phyloP scores from a whole-genome alignment of 2,329 filamentous ascomycete species.

The Ceratocystiopsis minuta region DNA sequence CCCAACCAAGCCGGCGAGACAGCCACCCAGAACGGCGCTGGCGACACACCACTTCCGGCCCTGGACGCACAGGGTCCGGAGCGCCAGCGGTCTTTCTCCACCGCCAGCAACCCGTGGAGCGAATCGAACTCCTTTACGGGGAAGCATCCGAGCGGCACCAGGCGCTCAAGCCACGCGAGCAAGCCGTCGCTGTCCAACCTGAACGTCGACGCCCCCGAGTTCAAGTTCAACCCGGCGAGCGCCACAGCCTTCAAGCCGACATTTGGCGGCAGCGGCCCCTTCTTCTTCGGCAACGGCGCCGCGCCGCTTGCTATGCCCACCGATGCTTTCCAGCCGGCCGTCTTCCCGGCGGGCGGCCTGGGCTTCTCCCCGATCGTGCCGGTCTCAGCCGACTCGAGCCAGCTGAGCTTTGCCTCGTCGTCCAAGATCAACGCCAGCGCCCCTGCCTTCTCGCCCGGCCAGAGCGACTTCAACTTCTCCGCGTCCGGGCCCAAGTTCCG shows the following conservation, averaged over 20 bases:
- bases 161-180: slow-evolving; percentile 41
- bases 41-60: slow-evolving; percentile 40
- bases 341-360: slow-evolving; percentile 21
- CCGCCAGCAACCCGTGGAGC: slow-evolving; percentile 44
- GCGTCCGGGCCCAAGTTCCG: slow-evolving; percentile 50
- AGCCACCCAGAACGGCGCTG: too few relatives aligned
- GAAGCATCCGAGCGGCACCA: slow-evolving; percentile 17
- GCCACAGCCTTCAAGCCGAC: slow-evolving; percentile 33
- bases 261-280: slow-evolving; percentile 15
- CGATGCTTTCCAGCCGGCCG: slow-evolving; percentile 27
- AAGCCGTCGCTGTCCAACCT: slow-evolving; percentile 60
- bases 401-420: slow-evolving; percentile 23
- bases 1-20: slow-evolving; percentile 24
- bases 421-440: slow-evolving; percentile 51
- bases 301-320: not conserved
- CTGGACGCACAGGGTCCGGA: slow-evolving; percentile 15
- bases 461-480: slow-evolving; percentile 50
- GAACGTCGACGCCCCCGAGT: slow-evolving; percentile 79
- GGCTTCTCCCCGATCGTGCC: too few relatives aligned
- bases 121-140: slow-evolving; percentile 26
- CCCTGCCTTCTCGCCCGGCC: slow-evolving; percentile 51
- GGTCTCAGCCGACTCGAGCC: slow-evolving; percentile 19
- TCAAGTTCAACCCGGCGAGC: slow-evolving; percentile 51
- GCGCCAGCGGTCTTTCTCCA: slow-evolving; percentile 33
- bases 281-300: slow-evolving; percentile 26